Conservation (phyloP, 2,329 filamentous ascomycete genomes). For the Huntiella abstrusa region DNA sequence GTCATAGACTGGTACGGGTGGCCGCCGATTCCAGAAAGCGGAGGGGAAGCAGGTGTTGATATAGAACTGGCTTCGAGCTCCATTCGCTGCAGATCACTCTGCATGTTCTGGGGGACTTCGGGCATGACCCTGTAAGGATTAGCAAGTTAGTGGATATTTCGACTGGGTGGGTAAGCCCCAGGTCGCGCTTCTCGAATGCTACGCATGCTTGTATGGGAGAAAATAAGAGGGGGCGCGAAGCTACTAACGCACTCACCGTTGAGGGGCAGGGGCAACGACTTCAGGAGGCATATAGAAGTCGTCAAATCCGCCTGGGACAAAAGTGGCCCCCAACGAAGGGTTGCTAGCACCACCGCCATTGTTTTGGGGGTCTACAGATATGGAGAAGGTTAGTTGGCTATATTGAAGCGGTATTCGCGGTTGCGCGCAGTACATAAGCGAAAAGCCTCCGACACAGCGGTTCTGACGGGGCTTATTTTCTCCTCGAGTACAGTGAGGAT, state of each 20-base stretch:
- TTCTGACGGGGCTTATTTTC: too few relatives aligned
- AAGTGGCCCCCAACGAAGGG: conserved; percentile 30
- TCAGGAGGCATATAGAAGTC: conserved; percentile 41
- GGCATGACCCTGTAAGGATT: conserved; percentile 55
- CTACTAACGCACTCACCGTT: conserved; percentile 25
- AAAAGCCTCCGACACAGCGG: neutral
- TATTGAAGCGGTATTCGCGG: neutral
- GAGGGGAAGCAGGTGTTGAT: conserved; percentile 22
- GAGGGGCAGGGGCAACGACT: conserved; percentile 36
- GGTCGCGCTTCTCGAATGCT: neutral
- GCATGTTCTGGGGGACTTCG: conserved; percentile 92
- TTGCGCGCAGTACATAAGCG: neutral
- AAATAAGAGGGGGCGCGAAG: conserved; percentile 5
- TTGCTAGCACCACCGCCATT: conserved; percentile 8
- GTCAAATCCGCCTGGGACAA: conserved; percentile 37
- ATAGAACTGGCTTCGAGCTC: conserved; percentile 50
- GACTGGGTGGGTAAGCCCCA: neutral
- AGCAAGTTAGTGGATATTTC: conserved; percentile 9
- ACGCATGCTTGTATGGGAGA: neutral
- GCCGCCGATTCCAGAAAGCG: conserved; percentile 16
- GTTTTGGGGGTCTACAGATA: conserved; percentile 7
- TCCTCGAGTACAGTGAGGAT: too few relatives aligned
- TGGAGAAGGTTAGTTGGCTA: neutral
- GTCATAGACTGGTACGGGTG: conserved; percentile 22
- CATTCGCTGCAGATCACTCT: conserved; percentile 79